Percentiles rank a stretch among this genome's conserved stretches.
Evolutionary conservation across 2,329 filamentous ascomycete species (phyloP).

Genomic region (Cordyceps tenuipes): DNA sequence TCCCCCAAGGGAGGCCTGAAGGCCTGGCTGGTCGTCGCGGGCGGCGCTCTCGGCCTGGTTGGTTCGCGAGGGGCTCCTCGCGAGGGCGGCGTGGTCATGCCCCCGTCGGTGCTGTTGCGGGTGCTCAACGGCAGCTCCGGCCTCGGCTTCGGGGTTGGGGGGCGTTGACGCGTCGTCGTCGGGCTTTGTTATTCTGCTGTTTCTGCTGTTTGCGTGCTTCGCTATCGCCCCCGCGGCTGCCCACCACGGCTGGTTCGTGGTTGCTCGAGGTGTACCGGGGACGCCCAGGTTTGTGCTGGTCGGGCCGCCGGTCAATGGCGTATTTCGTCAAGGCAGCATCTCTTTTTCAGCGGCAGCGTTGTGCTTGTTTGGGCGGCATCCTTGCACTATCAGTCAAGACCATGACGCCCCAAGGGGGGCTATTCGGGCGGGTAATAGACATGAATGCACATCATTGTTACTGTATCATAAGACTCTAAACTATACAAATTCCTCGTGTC

Average conservation of each 20-base stretch:
- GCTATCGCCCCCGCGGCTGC: conserved; percentile 45
- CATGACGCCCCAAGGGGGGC: conserved; percentile 14
- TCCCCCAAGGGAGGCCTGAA: conserved; percentile 9
- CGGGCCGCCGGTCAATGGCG: conserved; percentile 27
- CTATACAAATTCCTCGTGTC: background rate
- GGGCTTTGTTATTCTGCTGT: conserved; percentile 42
- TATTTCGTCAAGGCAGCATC: conserved; percentile 24
- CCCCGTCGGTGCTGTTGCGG: conserved; percentile 38
- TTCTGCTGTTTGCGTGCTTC: conserved; percentile 39
- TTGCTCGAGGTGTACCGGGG: conserved; percentile 1
- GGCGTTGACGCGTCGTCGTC: too few relatives aligned
- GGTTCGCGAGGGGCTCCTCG: too few relatives aligned
- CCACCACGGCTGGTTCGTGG: conserved; percentile 25
- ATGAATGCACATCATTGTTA: background rate
- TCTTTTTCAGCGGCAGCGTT: conserved; percentile 18
- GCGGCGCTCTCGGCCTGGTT: too few relatives aligned
- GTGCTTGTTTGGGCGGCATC: conserved; percentile 14
- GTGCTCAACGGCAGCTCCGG: conserved; percentile 37
- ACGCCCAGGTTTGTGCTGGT: conserved; percentile 32
- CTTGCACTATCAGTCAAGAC: conserved; percentile 15
- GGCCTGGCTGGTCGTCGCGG: conserved; percentile 16
- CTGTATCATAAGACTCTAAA: background rate
- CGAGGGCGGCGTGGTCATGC: conserved; percentile 62
- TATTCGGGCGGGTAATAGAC: conserved; percentile 12
- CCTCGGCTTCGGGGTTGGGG: conserved; percentile 39